Evolutionary conservation across 768 basidiomycete genomes (phyloP).

Genomic region (Calocybe indica): DNA sequence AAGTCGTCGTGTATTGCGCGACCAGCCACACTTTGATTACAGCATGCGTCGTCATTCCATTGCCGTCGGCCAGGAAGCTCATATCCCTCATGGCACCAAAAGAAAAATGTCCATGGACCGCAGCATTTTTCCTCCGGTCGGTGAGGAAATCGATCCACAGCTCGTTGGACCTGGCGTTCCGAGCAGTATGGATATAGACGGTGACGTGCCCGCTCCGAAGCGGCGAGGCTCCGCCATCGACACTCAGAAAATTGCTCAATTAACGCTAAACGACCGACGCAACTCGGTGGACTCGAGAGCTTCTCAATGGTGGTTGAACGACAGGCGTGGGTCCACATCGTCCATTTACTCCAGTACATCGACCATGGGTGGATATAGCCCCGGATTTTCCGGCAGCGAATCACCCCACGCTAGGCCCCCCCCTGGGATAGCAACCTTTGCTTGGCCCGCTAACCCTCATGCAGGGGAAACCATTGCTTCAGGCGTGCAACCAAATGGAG

Average conservation of each 20-base stretch:
- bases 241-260: slow-evolving; percentile 66
- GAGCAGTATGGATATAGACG: slow-evolving; percentile 50
- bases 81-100: slow-evolving; percentile 59
- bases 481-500: slow-evolving; percentile 39
- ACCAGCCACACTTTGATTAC: slow-evolving; percentile 56
- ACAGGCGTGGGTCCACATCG: slow-evolving; percentile 70
- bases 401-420: slow-evolving; percentile 60
- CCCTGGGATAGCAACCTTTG: slow-evolving; percentile 61
- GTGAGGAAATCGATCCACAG: slow-evolving; percentile 62
- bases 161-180: slow-evolving; percentile 65
- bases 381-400: slow-evolving; percentile 55
- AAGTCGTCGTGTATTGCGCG: slow-evolving; percentile 23
- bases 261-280: slow-evolving; percentile 74
- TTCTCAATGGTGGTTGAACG: slow-evolving; percentile 53
- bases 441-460: slow-evolving; percentile 55
- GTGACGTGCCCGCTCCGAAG: slow-evolving; percentile 69
- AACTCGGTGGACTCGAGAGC: slow-evolving; percentile 66
- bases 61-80: slow-evolving; percentile 47
- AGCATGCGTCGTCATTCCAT: slow-evolving; percentile 71
- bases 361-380: slow-evolving; percentile 39
- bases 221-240: slow-evolving; percentile 82
- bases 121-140: slow-evolving; percentile 39
- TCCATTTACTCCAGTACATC: slow-evolving; percentile 64
- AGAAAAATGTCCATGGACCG: slow-evolving; percentile 79
- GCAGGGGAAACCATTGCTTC: slow-evolving; percentile 26